Conservation (phyloP, 164 flowering plant species). For the Piper betle region DNA sequence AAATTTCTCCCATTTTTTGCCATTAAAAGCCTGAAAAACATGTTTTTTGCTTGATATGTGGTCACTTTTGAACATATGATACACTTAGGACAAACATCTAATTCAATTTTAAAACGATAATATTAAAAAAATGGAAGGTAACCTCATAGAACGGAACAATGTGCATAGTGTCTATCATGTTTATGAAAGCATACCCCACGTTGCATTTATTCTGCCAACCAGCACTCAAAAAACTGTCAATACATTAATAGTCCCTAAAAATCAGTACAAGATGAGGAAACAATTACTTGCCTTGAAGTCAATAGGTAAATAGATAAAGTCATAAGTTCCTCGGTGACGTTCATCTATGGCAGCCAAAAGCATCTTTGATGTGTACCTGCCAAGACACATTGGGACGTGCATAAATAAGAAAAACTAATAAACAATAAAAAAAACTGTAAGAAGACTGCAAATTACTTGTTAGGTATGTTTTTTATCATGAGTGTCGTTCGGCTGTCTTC, state of each 20-base stretch:
- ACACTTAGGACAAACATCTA: background rate
- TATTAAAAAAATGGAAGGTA: background rate
- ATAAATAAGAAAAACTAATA: background rate
- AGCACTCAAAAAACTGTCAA: background rate
- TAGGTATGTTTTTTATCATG: slow-evolving; percentile 87
- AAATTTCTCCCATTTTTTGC: slow-evolving; percentile 91
- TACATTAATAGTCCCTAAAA: background rate
- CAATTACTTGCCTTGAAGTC: slow-evolving; percentile 58
- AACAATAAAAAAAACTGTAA: background rate
- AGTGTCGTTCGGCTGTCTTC: slow-evolving; percentile 68
- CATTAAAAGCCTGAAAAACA: slow-evolving; percentile 55
- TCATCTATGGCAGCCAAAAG: slow-evolving; percentile 77
- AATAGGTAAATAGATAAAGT: slow-evolving; percentile 77
- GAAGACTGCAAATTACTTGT: slow-evolving; percentile 36
- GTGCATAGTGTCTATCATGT: slow-evolving; percentile 55
- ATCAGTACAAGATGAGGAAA: slow-evolving; percentile 16
- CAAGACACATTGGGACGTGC: background rate
- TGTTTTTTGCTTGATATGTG: background rate
- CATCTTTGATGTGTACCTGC: slow-evolving; percentile 84
- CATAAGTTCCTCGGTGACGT: slow-evolving; percentile 59
- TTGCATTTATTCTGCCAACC: slow-evolving; percentile 73
- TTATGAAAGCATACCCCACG: slow-evolving; percentile 88
- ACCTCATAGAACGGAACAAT: slow-evolving; percentile 72
- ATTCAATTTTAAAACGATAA: background rate
- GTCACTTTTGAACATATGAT: background rate